phyloP scores from a whole-genome alignment of 176 grass and related monocot species.

The Aegilops speltoides region DNA sequence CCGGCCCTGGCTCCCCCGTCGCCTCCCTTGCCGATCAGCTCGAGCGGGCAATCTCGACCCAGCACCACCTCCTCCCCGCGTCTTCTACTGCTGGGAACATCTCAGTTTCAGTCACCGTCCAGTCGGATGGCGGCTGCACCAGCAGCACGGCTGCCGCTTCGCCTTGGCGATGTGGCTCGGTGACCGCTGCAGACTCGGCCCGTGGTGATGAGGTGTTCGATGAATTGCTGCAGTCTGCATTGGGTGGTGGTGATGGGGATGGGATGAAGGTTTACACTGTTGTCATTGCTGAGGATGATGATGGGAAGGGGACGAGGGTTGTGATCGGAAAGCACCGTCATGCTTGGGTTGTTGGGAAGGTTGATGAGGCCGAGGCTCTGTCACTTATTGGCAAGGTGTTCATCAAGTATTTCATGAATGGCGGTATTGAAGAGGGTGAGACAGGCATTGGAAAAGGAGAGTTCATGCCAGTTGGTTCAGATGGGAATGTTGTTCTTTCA shows the following conservation, averaged over 20 bases:
- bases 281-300: conserved; percentile 51
- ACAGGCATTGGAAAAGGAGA: conserved; percentile 59
- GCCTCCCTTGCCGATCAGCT: conserved; percentile 39
- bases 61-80: conserved; percentile 20
- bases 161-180: conserved; percentile 49
- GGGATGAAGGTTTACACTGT: conserved; percentile 65
- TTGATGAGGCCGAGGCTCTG: conserved; percentile 33
- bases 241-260: conserved; percentile 18
- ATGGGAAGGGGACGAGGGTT: conserved; percentile 25
- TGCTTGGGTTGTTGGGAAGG: conserved; percentile 71
- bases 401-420: conserved; percentile 70
- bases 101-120: conserved; percentile 62
- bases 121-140: conserved; percentile 32
- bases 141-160: conserved; percentile 25
- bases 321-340: conserved; percentile 83
- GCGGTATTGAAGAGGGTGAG: conserved; percentile 50
- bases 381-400: conserved; percentile 57
- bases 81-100: conserved; percentile 31
- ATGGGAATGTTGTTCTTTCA: conserved; percentile 79
- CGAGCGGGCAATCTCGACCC: conserved; percentile 43
- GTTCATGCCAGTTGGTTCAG: conserved; percentile 91
- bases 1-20: conserved; percentile 6
- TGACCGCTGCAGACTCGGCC: conserved; percentile 28
- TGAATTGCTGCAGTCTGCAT: conserved; percentile 60
- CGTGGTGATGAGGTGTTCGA: conserved; percentile 54